A percentile compares a stretch with the other conserved stretches of the same genome.
Evolutionary conservation across 129 eudicot species (phyloP).

Genomic region (Cynara cardunculus): DNA sequence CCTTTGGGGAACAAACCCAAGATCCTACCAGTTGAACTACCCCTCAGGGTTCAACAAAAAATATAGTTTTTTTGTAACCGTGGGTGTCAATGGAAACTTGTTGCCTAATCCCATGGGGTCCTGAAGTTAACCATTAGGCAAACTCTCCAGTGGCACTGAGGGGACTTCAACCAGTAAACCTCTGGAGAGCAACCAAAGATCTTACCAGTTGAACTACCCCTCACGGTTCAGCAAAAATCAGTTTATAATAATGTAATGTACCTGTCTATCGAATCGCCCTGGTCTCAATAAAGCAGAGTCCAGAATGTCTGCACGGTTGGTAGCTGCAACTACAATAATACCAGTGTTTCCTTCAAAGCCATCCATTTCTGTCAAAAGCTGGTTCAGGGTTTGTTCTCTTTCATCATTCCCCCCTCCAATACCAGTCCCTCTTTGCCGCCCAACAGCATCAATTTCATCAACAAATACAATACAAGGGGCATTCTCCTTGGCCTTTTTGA

Average conservation of each 20-base stretch:
- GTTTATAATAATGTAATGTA: slow-evolving; percentile 16
- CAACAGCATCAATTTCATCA: slow-evolving; percentile 99
- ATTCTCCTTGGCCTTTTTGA: slow-evolving; percentile 93
- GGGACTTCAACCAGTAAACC: no score
- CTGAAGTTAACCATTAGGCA: no score
- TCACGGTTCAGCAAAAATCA: neutral
- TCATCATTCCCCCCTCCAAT: slow-evolving; percentile 98
- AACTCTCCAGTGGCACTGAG: no score
- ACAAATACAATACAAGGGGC: slow-evolving; percentile 98
- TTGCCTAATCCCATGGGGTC: no score
- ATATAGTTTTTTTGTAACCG: neutral
- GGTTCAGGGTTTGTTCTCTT: slow-evolving; percentile 94
- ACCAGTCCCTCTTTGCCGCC: slow-evolving; percentile 94
- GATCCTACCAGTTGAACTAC: no score
- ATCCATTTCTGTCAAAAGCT: slow-evolving; percentile 96
- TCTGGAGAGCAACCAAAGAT: neutral
- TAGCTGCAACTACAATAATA: slow-evolving; percentile 89
- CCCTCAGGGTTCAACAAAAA: neutral
- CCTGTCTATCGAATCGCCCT: slow-evolving; percentile 98
- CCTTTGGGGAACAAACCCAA: neutral
- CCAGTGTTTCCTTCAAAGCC: slow-evolving; percentile 97
- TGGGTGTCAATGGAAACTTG: no score
- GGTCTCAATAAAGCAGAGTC: slow-evolving; percentile 95
- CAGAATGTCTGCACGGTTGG: slow-evolving; percentile 92
- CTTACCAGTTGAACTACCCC: no score